Conservation (phyloP, 2,329 filamentous ascomycete genomes). For the Trichoderma guizhouense region DNA sequence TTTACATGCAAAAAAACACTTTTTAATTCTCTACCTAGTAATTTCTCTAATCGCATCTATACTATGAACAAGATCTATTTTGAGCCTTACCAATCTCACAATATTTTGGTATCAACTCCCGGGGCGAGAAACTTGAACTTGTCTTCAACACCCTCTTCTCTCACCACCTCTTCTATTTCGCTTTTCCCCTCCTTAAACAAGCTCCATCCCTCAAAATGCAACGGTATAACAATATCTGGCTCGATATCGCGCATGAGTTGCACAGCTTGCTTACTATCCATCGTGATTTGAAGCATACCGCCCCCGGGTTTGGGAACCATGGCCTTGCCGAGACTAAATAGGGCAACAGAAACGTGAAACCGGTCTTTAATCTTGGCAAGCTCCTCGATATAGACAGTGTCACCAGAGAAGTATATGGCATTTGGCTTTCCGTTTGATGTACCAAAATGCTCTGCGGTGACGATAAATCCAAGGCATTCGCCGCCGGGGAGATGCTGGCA, state of each 20-base stretch:
- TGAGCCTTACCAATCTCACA: background rate
- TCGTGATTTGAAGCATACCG: slow-evolving; percentile 37
- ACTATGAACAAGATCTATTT: background rate
- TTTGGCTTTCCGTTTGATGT: slow-evolving; percentile 37
- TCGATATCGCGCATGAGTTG: slow-evolving; percentile 37
- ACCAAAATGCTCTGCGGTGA: slow-evolving; percentile 38
- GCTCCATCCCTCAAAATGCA: slow-evolving; percentile 46
- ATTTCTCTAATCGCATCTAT: background rate
- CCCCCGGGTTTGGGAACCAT: slow-evolving; percentile 26
- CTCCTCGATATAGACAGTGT: slow-evolving; percentile 46
- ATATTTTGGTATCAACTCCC: background rate
- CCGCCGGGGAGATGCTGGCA: slow-evolving; percentile 42
- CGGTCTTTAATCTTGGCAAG: slow-evolving; percentile 32
- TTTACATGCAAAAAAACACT: background rate
- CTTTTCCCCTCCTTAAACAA: slow-evolving; percentile 39
- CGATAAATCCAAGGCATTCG: slow-evolving; percentile 45
- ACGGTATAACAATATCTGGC: slow-evolving; percentile 42
- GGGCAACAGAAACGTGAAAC: slow-evolving; percentile 37
- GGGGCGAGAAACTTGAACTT: slow-evolving; percentile 18
- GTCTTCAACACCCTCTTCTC: slow-evolving; percentile 33
- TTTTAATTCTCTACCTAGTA: background rate
- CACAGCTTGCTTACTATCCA: slow-evolving; percentile 42
- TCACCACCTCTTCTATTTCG: slow-evolving; percentile 31
- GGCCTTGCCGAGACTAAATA: slow-evolving; percentile 41
- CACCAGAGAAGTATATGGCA: slow-evolving; percentile 47